A percentile compares a stretch with the other conserved stretches of the same genome.
These are phyloP conservation scores for Podosphaera xanthii DNA, from an alignment of 2,329 filamentous ascomycete species.

Conservation along the genomic window DNA sequence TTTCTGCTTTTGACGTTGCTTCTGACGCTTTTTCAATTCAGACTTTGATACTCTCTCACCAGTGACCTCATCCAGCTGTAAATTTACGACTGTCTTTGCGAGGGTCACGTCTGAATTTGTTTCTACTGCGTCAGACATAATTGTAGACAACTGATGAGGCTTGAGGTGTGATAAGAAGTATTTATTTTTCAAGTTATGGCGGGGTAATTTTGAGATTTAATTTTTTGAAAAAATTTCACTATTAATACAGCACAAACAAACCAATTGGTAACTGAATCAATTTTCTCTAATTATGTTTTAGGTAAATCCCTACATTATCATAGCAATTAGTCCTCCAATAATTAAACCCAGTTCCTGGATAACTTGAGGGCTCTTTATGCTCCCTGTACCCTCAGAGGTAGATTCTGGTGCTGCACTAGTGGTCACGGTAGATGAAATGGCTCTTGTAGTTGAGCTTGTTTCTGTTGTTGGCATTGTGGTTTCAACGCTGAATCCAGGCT, in stretches of 20 bases:
- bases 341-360: conserved; percentile 5
- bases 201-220: background rate
- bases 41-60: conserved; percentile 72
- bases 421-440: background rate
- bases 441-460: background rate
- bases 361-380: conserved; percentile 3
- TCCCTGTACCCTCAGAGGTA: conserved; percentile 2
- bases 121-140: conserved; percentile 13
- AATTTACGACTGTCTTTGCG: conserved; percentile 15
- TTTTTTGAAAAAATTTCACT: background rate
- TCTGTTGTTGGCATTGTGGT: background rate
- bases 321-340: conserved; percentile 7
- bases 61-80: conserved; percentile 78
- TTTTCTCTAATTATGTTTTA: background rate
- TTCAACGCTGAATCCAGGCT: background rate
- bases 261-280: background rate
- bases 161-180: background rate
- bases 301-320: conserved; percentile 5
- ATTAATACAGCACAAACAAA: too few species aligned
- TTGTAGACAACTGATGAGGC: conserved; percentile 6
- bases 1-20: conserved; percentile 67
- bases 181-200: conserved; percentile 2
- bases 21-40: conserved; percentile 86
- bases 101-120: conserved; percentile 6
- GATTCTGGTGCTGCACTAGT: conserved; percentile 1